Base-by-base conservation (phyloP, 2,329 filamentous ascomycete species). In the Daldinia sp. region DNA sequence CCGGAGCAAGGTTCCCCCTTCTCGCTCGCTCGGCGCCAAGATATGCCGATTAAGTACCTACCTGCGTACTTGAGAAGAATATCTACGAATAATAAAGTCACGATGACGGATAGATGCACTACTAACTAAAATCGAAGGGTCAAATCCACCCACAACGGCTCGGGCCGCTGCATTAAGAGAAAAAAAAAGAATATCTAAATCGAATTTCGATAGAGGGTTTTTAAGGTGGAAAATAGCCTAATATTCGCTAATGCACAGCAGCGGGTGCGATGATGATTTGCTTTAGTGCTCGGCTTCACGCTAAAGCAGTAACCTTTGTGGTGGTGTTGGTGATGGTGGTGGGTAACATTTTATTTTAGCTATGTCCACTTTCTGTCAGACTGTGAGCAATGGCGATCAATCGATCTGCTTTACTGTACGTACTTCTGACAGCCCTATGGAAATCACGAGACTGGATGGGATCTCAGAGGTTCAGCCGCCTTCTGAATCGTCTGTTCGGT, bases 381-480 rank as follows among this genome's bases (percentile, higher is more conserved):
- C 53, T 48, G 41, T 54, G 50, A 65, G 60, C 41, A 59, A 57
- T 30, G 59, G 46, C 65, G 68, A 70, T 70, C 68, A 68, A 67
- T 65, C 62, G 68, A 70, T 70, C 68, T 70, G 18, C 37, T 56
- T 37, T 37, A 56, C 23, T 59, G 58, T 69, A 65, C 60, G 60
- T 70, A 65, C 50, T 68, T 58, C 56, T 69, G 63, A 67, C 69
- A 71, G 69, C 69, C 69, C 66, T 71, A 71, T 39, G 63, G 56
- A 63, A 63, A 66, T 63, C 62, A 60, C 59, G 60, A 61, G 62
- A 63, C 44, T 15, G 35, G 54, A 48, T 35, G 48, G 48, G 61
- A 65, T 60, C 30, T 60, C 37, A 60, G 26, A 42, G 65, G 63
- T 57, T 61, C 66, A 66, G 56, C 62, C 63, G 53, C 65, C n/a